A percentile compares a stretch with the other conserved stretches of the same genome.
phyloP scores from a whole-genome alignment of 148 eudicot genomes.

The Diospyros kaki region DNA sequence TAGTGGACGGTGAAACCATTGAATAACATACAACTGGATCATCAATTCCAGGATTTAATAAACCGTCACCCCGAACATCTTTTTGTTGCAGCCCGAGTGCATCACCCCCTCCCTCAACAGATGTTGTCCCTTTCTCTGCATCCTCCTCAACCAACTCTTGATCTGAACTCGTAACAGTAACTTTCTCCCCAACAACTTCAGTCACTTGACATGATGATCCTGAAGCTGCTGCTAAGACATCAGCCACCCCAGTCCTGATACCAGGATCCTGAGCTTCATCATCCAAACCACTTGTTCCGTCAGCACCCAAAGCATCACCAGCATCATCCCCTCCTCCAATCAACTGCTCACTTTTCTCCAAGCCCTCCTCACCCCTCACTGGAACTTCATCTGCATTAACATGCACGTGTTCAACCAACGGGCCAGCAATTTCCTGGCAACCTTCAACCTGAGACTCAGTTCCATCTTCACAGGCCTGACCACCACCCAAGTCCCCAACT shows the following conservation, averaged over 20 bases:
- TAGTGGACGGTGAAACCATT: not conserved
- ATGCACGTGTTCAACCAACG: not conserved
- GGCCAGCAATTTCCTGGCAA: slow-evolving; percentile 9
- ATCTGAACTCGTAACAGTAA: not conserved
- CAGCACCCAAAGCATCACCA: slow-evolving; percentile 5
- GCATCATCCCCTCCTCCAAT: slow-evolving; percentile 16
- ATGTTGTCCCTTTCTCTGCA: not conserved
- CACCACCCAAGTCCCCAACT: slow-evolving; percentile 16
- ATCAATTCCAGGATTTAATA: slow-evolving; percentile 9
- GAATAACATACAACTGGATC: slow-evolving; percentile 12
- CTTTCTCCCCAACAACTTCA: slow-evolving; percentile 6
- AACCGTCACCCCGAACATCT: not conserved
- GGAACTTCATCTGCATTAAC: slow-evolving; percentile 14
- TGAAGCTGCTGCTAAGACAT: slow-evolving; percentile 6
- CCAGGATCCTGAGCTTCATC: slow-evolving; percentile 14
- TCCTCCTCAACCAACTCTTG: not conserved
- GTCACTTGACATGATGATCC: slow-evolving; percentile 11
- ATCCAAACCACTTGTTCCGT: not conserved
- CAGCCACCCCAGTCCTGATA: slow-evolving; percentile 4
- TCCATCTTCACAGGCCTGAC: not conserved
- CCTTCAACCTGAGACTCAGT: slow-evolving; percentile 8
- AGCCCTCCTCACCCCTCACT: slow-evolving; percentile 6
- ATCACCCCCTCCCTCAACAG: slow-evolving; percentile 11
- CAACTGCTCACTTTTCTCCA: slow-evolving; percentile 11
- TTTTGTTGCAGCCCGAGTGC: not conserved